Evolutionary conservation across 345 rosid genomes (phyloP), one percentile per base, ranked within the genome.

Genomic region (Ceriops zippeliana): DNA sequence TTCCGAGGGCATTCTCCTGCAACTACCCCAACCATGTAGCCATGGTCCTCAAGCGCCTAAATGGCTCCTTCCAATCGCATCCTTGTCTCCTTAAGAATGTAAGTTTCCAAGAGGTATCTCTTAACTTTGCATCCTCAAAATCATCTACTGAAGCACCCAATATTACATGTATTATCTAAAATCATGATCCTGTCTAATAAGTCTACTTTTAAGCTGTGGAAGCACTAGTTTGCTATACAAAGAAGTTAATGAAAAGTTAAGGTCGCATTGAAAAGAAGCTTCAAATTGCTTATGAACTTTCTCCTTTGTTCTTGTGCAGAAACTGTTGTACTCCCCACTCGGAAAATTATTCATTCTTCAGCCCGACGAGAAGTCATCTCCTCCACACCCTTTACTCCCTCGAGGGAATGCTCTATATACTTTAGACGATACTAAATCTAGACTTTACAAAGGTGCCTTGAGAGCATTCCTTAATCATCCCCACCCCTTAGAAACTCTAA

Each of bases 1-100:
- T 93, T 46, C 98, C 98, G 22, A 81, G 97, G 85, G 97, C 98
- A 53, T 93, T 91, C 85, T 86, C 98, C 58, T 93, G 98, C 86
- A 89, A 83, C 64, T 93, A 89, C 30, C 97, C 92, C 20, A 84
- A 79, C 85, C 98, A 93, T 71, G 86, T 93, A 15, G 87, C 96
- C 20, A 61, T 76, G 7, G 63, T 93, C 69, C 97, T 91, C 78
- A 93, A 83, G 71, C 91, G 95, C 20, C 31, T 91, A 68, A 85
- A 78, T 19, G 84, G 87, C 47, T 47, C 80, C 65, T 76, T 76
- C 66, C 54, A 62, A 51, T 86, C 91, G 32, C 96, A 90, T 38
- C 88, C 96, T 70, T 93, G 97, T 80, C 88, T 91, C 34, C 79
- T 74, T 62, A 81, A 80, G 77, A 86, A 85, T n/a, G 98, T 86